Base-by-base conservation (phyloP, 306 rosid species). In the Pachyrhizus erosus region DNA sequence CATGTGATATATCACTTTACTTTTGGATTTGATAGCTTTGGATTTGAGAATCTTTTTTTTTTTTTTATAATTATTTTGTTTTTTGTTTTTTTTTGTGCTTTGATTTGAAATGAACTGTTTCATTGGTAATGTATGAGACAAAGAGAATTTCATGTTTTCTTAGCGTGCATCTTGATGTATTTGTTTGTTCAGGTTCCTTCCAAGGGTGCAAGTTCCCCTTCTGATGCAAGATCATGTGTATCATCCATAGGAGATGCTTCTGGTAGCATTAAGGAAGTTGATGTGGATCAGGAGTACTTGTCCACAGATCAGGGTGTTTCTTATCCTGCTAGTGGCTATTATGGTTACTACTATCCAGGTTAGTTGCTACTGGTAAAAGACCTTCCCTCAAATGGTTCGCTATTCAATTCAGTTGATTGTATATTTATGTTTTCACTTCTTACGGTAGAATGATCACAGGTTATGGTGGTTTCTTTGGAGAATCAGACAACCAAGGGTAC, bases 321-420 rank as follows among this genome's bases (percentile, higher is more conserved):
- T 29, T 79, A 83, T 77, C 27, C 89, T 66, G 78, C 85, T 52
- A 76, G 88, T 26, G 84, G 90, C 54, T 86, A 81, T 87, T 89
- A 93, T 67, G 91, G 94, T 31, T 93, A 90, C 86, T 87, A 86
- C 57, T 89, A 87, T 89, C 94, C 96, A 88, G 97, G 97, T 93
- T 79, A 74, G 91, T 66, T 77, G 78, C 77, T 54, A 70, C 52
- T 74, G 64, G 75, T 80, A 26, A 29, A 57, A 51, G 80, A 55
- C 12, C 40, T 43, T 69, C 73, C 52, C 54, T 46, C 57, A 5
- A 52, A 61, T 45, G 75, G 55, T 70, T 83, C 80, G 21, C 51
- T 18, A 13, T 42, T 70, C 78, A 3, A 23, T 75, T 49, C 18
- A 40, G 57, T 61, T 86, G 76, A 40, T 80, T 85, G 81, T 81